Evolutionary conservation across 805 yeast species (phyloP), one percentile per base, ranked within the genome.

Genomic region (Diddensiella transvaalensis): DNA sequence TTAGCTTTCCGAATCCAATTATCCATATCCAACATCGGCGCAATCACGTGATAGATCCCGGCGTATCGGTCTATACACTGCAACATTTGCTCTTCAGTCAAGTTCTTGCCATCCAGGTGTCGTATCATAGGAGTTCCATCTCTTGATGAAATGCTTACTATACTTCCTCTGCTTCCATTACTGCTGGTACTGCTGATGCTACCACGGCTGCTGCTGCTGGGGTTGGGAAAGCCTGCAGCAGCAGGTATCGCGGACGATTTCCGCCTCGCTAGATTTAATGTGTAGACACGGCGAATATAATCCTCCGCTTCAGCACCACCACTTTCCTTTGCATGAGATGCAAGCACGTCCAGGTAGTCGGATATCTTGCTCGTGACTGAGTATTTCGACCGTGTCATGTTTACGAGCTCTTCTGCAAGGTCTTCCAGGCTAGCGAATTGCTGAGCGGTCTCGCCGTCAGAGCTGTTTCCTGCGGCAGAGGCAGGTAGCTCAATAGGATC

Each of bases 51-150:
- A 22, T 47, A 50, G 6, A 47, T 19, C 19, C 29, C 30, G 23
- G 18, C 32, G 39, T 46, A 52, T 30, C 51, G 40, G 8, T 39
- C 32, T 39, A 52, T 18, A 17, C 49, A 35, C 40, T 52, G 56
- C 30, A 52, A 46, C 56, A 52, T 52, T 32, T 52, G 54, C 43
- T 52, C 56, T 42, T 52, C 56, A 29, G 56, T 50, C 23, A 52
- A 37, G 22, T 52, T 46, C 8, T n/a, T 5, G 6, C 44, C 52
- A n/a, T 17, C 38, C 38, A 35, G 38, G 8, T 8, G 8, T 13
- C 32, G 8, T 26, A 8, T 26, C 11, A 13, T 13, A 8, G 32
- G 32, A 13, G 32, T 26, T 13, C 32, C 32, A 26, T 26, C 32
- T 26, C 32, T 8, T 8, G 11, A 8, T 8, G 32, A 26, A 8